These are phyloP conservation scores for Umbilicus rupestris DNA, from an alignment of 164 flowering plant genomes.

Conservation along the genomic window DNA sequence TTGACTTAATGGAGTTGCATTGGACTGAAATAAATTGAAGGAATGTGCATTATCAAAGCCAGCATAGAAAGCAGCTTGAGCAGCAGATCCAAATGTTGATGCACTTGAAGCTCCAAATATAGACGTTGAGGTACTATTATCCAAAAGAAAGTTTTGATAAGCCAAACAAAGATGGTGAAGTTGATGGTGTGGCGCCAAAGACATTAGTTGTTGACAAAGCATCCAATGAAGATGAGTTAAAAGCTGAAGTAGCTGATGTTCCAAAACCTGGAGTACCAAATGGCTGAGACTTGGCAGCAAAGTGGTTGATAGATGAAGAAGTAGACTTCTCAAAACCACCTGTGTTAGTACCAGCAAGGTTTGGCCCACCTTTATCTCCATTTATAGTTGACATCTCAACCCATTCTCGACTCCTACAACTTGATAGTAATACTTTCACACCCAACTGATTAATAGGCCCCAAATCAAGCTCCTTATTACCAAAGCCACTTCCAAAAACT, in stretches of 20 bases:
- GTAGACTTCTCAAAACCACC: no score
- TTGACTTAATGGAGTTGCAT: constrained; percentile 54
- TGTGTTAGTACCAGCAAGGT: no score
- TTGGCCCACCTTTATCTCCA: no score
- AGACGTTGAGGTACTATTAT: constrained; percentile 37
- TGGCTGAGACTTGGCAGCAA: constrained; percentile 4
- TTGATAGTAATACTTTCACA: no score
- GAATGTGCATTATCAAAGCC: constrained; percentile 58
- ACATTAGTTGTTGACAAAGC: constrained; percentile 39
- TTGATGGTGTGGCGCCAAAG: constrained; percentile 47
- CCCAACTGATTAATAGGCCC: no score
- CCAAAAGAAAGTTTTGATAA: constrained; percentile 47
- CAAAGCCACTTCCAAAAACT: no score
- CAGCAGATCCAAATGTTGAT: constrained; percentile 46
- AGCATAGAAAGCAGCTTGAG: constrained; percentile 52
- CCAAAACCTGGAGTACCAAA: constrained; percentile 28
- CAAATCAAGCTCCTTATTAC: no score
- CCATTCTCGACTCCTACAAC: no score
- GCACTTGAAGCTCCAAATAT: constrained; percentile 41
- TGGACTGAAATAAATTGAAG: constrained; percentile 56
- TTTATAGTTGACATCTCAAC: no score
- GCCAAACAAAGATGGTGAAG: constrained; percentile 50
- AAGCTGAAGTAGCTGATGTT: constrained; percentile 39
- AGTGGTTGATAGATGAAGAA: constrained; percentile 22
- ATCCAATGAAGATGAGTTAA: constrained; percentile 51